Percentiles rank a stretch among this genome's conserved stretches.
These are phyloP conservation scores for Trichoderma hamatum DNA, from an alignment of 2,329 filamentous ascomycete species.

Conservation along the genomic window DNA sequence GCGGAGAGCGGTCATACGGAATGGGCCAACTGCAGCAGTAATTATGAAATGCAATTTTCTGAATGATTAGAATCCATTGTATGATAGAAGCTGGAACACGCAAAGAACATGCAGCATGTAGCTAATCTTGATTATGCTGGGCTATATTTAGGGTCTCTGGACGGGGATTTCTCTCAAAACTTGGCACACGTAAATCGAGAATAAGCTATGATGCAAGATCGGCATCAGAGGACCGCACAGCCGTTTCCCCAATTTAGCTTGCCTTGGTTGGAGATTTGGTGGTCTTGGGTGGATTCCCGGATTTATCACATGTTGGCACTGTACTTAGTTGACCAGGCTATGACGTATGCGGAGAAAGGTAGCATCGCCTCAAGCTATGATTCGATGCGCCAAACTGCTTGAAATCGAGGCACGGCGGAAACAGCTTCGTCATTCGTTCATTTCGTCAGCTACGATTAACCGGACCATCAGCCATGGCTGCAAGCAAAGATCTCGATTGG, in stretches of 20 bases:
- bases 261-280: background rate
- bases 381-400: background rate
- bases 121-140: background rate
- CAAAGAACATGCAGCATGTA: background rate
- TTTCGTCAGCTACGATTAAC: background rate
- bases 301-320: background rate
- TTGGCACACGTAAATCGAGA: background rate
- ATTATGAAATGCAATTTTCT: background rate
- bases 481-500: background rate
- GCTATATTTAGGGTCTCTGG: background rate
- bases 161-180: background rate
- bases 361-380: background rate
- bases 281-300: background rate
- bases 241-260: constrained; percentile 15
- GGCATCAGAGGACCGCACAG: constrained; percentile 11
- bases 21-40: background rate
- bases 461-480: constrained; percentile 4
- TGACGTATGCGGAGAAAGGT: constrained; percentile 12
- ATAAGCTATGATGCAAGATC: constrained; percentile 25
- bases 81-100: background rate
- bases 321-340: background rate
- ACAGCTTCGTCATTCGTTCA: constrained; percentile 3
- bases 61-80: background rate
- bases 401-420: background rate
- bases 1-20: background rate